Conservation (phyloP, 148 eudicot species). For the Fallopia convolvulus region DNA sequence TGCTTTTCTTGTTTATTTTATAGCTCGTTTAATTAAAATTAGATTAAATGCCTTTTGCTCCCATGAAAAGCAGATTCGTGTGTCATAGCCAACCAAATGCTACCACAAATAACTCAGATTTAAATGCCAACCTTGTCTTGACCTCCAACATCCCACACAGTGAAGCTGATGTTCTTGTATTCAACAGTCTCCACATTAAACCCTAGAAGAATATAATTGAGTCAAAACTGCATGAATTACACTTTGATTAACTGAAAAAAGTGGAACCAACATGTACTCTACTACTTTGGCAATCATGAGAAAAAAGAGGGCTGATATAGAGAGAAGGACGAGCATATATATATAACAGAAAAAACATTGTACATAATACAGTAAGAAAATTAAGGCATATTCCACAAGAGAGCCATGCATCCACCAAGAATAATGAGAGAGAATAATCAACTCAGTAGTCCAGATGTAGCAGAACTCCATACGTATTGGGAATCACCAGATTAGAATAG, state of each 20-base stretch:
- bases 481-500: constrained; percentile 1
- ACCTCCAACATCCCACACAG: constrained; percentile 15
- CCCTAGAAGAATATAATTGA: constrained; percentile 1
- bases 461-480: background rate
- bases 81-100: background rate
- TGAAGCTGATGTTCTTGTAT: constrained; percentile 44
- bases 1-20: background rate
- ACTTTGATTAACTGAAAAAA: background rate
- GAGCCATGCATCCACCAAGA: background rate
- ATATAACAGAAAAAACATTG: background rate
- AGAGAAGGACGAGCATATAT: background rate
- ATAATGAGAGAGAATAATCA: background rate
- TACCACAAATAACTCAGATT: background rate
- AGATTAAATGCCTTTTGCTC: background rate
- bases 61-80: background rate
- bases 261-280: background rate
- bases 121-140: constrained; percentile 9
- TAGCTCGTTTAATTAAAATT: background rate
- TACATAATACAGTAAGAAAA: background rate
- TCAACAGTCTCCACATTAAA: constrained; percentile 33
- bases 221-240: background rate
- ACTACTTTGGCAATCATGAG: background rate
- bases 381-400: background rate
- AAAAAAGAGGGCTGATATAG: background rate
- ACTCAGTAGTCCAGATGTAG: background rate